These are phyloP conservation scores for Leptomonas seymouri DNA, from an alignment of 208 protist genomes.

Conservation along the genomic window DNA sequence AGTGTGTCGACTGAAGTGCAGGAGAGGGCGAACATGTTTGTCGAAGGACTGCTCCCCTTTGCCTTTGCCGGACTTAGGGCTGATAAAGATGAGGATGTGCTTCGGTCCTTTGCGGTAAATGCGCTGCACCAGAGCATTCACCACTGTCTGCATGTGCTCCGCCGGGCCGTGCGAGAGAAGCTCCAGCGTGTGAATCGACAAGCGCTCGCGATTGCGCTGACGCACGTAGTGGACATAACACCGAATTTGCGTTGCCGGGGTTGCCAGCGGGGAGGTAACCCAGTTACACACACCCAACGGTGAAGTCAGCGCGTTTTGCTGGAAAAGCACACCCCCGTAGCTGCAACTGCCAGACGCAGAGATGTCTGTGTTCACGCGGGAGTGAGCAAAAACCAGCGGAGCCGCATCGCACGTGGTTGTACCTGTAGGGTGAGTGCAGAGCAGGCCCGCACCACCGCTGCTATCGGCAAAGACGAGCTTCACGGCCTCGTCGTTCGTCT, in stretches of 20 bases:
- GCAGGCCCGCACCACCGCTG: constrained; percentile 9
- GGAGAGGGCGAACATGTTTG: constrained; percentile 54
- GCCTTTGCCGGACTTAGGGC: constrained; percentile 74
- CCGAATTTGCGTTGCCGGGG: constrained; percentile 6
- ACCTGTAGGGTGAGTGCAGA: constrained; percentile 24
- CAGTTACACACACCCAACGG: constrained; percentile 2
- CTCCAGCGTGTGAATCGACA: constrained; percentile 59
- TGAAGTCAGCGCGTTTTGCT: constrained; percentile 1
- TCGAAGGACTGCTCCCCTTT: constrained; percentile 58
- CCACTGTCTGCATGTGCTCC: constrained; percentile 30
- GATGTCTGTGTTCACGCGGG: constrained; percentile 38
- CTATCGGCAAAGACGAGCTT: constrained; percentile 32
- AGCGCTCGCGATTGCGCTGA: constrained; percentile 20
- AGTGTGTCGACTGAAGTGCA: constrained; percentile 79
- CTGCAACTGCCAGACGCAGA: constrained; percentile 1
- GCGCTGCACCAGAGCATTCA: constrained; percentile 36
- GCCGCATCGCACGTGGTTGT: constrained; percentile 7
- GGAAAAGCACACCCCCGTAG: constrained; percentile 14
- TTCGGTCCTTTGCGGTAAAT: constrained; percentile 65
- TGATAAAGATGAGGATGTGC: constrained; percentile 76
- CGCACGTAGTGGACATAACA: constrained; percentile 72
- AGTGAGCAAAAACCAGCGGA: constrained; percentile 39
- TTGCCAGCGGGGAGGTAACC: neutral
- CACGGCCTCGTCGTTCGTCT: constrained; percentile 33
- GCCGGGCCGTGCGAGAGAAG: constrained; percentile 36